Evolutionary conservation across 768 basidiomycete genomes (phyloP).

Genomic region (Pleurotus tuber-regium): DNA sequence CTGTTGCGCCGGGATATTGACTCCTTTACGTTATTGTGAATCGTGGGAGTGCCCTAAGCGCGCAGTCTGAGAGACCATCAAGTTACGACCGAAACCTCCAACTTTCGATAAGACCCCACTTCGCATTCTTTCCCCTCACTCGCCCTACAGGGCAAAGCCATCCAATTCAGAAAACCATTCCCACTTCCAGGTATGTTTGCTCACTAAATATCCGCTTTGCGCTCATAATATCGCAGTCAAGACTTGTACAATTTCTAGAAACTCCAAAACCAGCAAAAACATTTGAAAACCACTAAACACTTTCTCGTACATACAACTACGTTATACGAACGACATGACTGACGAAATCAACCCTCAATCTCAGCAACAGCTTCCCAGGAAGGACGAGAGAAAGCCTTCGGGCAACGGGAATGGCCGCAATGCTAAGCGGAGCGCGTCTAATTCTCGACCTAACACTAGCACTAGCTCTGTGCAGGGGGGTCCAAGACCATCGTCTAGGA

Average conservation of each 20-base stretch:
- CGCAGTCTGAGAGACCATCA: slow-evolving; percentile 30
- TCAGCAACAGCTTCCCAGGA: slow-evolving; percentile 48
- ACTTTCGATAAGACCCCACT: slow-evolving; percentile 39
- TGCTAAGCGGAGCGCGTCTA: slow-evolving; percentile 54
- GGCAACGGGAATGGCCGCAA: slow-evolving; percentile 48
- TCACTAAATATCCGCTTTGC: not conserved
- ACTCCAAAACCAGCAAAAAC: slow-evolving; percentile 42
- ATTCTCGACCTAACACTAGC: slow-evolving; percentile 43
- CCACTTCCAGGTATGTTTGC: slow-evolving; percentile 16
- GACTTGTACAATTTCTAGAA: slow-evolving; percentile 28
- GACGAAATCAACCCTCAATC: slow-evolving; percentile 69
- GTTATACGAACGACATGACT: slow-evolving; percentile 83
- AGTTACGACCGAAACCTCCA: slow-evolving; percentile 43
- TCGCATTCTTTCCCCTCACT: slow-evolving; percentile 67
- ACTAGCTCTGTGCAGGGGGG: slow-evolving; percentile 41
- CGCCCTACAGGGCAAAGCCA: slow-evolving; percentile 90
- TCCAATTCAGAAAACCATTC: slow-evolving; percentile 46
- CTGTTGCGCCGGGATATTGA: too few species aligned
- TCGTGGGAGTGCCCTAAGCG: slow-evolving; percentile 9
- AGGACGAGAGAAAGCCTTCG: slow-evolving; percentile 71
- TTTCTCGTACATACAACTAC: slow-evolving; percentile 37
- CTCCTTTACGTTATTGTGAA: not conserved
- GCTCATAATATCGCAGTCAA: slow-evolving; percentile 19
- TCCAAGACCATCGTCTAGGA: slow-evolving; percentile 60
- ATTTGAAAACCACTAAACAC: slow-evolving; percentile 48